A percentile compares a stretch with the other conserved stretches of the same genome.
phyloP scores from a whole-genome alignment of 345 rosid species.

The Salix dunnii region DNA sequence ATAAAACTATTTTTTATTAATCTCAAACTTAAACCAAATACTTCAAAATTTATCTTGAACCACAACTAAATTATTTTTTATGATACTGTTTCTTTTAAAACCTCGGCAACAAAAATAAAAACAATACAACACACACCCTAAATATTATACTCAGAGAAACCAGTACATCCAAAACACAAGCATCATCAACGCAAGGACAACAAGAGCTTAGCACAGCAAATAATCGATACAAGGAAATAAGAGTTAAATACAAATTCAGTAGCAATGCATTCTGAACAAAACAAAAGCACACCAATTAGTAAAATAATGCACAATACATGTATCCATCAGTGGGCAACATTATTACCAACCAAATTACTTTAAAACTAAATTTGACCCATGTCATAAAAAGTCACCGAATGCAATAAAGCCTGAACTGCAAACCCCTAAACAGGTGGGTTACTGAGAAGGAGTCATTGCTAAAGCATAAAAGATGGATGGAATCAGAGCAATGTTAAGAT shows the following conservation, averaged over 20 bases:
- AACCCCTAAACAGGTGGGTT: not conserved
- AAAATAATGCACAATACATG: slow-evolving; percentile 13
- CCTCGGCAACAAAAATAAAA: too few species aligned
- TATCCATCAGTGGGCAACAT: not conserved
- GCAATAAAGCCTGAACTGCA: not conserved
- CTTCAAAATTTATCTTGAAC: too few species aligned
- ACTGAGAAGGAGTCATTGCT: not conserved
- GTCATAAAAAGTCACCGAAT: slow-evolving; percentile 8
- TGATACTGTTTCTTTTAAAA: too few species aligned
- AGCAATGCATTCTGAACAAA: not conserved
- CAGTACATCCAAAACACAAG: not conserved
- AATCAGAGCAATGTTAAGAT: not conserved
- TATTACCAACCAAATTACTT: slow-evolving; percentile 19
- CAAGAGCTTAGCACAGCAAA: not conserved
- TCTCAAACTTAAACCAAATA: too few species aligned
- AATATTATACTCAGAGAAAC: not conserved
- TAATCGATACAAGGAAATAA: not conserved
- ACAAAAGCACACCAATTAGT: not conserved
- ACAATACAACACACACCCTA: too few species aligned
- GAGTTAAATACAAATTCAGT: not conserved
- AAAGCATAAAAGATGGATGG: not conserved
- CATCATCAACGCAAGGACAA: not conserved
- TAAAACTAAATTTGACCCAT: slow-evolving; percentile 27
- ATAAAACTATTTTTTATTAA: too few species aligned
- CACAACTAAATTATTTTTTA: too few species aligned